Conservation (phyloP, 345 rosid species). For the Lenwebbia sp. region DNA sequence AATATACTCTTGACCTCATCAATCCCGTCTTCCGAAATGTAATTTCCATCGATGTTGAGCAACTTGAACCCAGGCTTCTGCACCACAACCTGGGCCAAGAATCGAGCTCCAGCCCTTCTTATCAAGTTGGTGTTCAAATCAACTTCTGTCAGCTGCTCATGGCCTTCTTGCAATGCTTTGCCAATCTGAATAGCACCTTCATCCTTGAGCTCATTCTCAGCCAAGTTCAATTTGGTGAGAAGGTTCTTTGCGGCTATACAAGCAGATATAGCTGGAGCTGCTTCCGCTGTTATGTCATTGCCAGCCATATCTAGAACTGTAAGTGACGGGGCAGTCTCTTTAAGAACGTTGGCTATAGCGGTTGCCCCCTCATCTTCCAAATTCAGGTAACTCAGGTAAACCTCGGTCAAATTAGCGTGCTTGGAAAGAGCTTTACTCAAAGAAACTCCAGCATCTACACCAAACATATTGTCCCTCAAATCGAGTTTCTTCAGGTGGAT, state of each 20-base stretch:
- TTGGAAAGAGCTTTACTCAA: conserved; percentile 60
- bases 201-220: conserved; percentile 88
- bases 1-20: conserved; percentile 71
- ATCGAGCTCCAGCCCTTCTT: conserved; percentile 64
- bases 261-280: conserved; percentile 46
- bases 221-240: conserved; percentile 64
- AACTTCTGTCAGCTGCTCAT: conserved; percentile 35
- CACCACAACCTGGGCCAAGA: conserved; percentile 47
- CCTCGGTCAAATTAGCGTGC: conserved; percentile 46
- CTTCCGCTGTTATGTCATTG: conserved; percentile 70
- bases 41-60: conserved; percentile 64
- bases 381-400: conserved; percentile 78
- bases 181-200: conserved; percentile 58
- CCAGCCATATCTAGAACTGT: conserved; percentile 87
- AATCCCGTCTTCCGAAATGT: conserved; percentile 75
- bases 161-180: conserved; percentile 57
- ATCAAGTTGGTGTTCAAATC: conserved; percentile 50
- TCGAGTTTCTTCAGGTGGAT: conserved; percentile 65
- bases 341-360: conserved; percentile 51
- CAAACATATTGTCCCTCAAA: conserved; percentile 86
- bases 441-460: conserved; percentile 62
- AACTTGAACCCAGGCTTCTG: conserved; percentile 52
- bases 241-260: conserved; percentile 48
- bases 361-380: conserved; percentile 72
- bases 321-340: conserved; percentile 56